A percentile compares a stretch with the other conserved stretches of the same genome.
Conservation (phyloP, 2,329 filamentous ascomycete genomes). For the Graphilbum fragrans region DNA sequence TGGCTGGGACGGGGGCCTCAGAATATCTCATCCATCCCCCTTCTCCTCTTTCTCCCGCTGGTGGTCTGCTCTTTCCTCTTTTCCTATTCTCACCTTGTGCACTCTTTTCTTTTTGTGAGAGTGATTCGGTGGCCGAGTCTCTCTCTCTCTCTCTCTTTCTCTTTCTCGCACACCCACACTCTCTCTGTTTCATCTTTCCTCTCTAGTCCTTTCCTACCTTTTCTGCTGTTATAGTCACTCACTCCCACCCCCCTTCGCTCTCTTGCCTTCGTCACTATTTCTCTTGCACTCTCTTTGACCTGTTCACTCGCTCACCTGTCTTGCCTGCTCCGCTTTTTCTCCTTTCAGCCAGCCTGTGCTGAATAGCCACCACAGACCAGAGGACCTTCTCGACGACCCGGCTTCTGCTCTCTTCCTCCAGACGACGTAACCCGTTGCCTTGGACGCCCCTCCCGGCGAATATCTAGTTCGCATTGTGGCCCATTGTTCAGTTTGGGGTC, state of each 20-base stretch:
- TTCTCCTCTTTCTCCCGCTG: background rate
- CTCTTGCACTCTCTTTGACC: background rate
- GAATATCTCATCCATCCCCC: background rate
- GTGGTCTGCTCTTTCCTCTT: no score
- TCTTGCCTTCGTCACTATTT: background rate
- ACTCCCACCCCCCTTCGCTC: background rate
- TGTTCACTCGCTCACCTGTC: background rate
- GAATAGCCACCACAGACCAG: no score
- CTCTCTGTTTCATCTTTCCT: background rate
- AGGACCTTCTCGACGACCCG: background rate
- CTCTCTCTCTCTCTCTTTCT: background rate
- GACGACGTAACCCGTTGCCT: background rate
- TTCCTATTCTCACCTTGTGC: no score
- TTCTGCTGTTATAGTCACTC: background rate
- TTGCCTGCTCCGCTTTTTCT: background rate
- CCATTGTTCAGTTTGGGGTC: slow-evolving; percentile 2
- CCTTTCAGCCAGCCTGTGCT: background rate
- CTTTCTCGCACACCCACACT: background rate
- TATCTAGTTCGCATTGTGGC: background rate
- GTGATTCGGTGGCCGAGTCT: background rate
- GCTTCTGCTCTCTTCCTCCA: background rate
- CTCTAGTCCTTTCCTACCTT: background rate
- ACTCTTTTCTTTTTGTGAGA: no score
- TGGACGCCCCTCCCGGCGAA: background rate
- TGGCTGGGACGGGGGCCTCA: background rate